A percentile compares a stretch with the other conserved stretches of the same genome.
Evolutionary conservation across 2,329 filamentous ascomycete species (phyloP).

Genomic region (Eutypa lata): DNA sequence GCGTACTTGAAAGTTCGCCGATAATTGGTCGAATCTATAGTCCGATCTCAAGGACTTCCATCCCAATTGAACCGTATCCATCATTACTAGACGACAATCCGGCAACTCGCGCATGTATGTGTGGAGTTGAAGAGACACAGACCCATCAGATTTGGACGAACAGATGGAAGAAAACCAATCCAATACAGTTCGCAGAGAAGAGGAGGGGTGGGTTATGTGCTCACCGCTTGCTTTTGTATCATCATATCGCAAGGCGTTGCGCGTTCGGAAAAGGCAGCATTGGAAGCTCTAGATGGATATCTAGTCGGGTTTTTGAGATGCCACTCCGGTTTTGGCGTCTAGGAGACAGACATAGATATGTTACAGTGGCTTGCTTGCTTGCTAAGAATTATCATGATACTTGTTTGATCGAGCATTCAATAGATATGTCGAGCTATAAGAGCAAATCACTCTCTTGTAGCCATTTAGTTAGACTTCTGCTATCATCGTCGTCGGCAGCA

Average conservation of each 20-base stretch:
- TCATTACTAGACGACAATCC: not conserved
- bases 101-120: not conserved
- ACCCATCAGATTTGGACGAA: not conserved
- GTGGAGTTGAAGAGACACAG: not conserved
- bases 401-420: no score
- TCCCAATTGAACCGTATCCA: not conserved
- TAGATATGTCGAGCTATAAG: no score
- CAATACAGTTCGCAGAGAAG: not conserved
- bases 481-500: no score
- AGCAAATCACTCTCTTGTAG: no score
- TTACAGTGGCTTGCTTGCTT: conserved; percentile 35
- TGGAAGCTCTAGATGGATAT: conserved; percentile 1
- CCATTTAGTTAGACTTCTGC: no score
- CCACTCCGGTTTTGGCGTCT: conserved; percentile 34
- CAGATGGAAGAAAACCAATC: not conserved
- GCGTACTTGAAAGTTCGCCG: conserved; percentile 44
- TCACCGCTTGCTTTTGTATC: not conserved
- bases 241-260: conserved; percentile 2
- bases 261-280: conserved; percentile 1
- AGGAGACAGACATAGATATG: conserved; percentile 2
- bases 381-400: no score
- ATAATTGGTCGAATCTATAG: conserved; percentile 7
- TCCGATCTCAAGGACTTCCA: not conserved
- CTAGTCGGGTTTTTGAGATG: not conserved
- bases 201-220: not conserved